Evolutionary conservation across 495 filamentous ascomycete species (phyloP), one percentile per base, ranked within the genome.

Genomic region (Melanomma pulvis-pyrius): DNA sequence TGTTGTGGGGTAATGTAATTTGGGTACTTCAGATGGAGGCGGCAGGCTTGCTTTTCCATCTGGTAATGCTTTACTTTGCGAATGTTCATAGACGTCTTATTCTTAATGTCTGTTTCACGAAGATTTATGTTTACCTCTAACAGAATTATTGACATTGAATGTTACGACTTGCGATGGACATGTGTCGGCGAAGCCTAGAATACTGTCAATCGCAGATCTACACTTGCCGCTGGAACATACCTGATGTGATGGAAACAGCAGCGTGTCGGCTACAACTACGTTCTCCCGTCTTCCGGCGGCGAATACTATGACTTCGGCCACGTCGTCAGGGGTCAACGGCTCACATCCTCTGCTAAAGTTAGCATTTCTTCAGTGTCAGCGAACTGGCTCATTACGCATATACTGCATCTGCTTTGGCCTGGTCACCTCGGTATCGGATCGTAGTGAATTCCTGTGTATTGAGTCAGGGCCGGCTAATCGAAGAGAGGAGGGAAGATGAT

Each of bases 251-350:
- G 94, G 94, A 79, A 87, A 98, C 61, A 98, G 80, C 39, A 98
- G 75, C 34, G 92, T 90, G 74, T 98, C 94, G 7, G 94, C 94
- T 69, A 98, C 78, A 11, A 98, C 92, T 15, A 97, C 94, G 74
- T 97, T 97, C 82, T 98, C 92, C 61, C 89, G 82, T 64, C 94
- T 85, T 2, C 89, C 87, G 25, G 91, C 93, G 49, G 89, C 85
- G 70, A 98, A 98, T 21, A 97, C 93, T 34, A 97, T 82, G 28
- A 96, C 84, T 75, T 97, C 94, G 15, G 93, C 94, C 69, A 98
- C 96, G 72, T 98, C 94, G 34, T 96, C 92, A 0, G 93, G 92
- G 1, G 92, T 96, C 59, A 98, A 79, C 15, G 94, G 93, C 41
- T 97, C 93, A 68, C 85, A 88, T 48, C 88, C 90, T 52, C 87